Conservation (phyloP, 2,329 filamentous ascomycete genomes). For the Phialemoniopsis sp. region DNA sequence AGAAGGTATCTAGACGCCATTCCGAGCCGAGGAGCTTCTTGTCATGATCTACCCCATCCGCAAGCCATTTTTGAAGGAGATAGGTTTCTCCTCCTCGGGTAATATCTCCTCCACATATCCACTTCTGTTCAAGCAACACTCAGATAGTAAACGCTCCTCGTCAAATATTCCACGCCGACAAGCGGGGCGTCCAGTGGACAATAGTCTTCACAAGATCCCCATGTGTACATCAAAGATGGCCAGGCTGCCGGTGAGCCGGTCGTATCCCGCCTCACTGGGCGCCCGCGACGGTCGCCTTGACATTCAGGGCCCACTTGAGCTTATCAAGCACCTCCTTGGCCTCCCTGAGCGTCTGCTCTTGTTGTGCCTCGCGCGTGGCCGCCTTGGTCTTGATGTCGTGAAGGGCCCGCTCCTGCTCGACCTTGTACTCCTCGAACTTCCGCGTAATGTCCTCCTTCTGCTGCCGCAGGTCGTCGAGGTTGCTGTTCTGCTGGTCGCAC, state of each 20-base stretch:
- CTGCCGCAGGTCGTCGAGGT: constrained; percentile 54
- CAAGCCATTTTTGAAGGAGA: no score
- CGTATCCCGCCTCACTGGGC: constrained; percentile 35
- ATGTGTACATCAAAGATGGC: no score
- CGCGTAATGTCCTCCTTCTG: constrained; percentile 59
- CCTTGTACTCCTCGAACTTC: constrained; percentile 62
- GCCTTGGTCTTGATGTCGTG: constrained; percentile 55
- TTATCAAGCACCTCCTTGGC: constrained; percentile 59
- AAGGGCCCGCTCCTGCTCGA: constrained; percentile 58
- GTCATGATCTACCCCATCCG: no score
- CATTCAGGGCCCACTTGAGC: constrained; percentile 68
- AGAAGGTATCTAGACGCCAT: neutral
- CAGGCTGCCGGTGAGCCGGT: no score
- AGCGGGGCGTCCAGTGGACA: no score
- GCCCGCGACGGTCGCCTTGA: constrained; percentile 57
- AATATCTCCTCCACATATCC: no score
- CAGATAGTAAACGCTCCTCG: no score
- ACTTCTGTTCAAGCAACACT: no score
- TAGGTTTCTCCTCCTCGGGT: no score
- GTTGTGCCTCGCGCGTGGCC: constrained; percentile 54
- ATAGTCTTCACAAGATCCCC: no score
- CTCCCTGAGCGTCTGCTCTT: constrained; percentile 54
- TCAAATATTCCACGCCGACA: no score
- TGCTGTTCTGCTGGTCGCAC: constrained; percentile 68
- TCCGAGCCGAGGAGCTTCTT: no score